A percentile compares a stretch with the other conserved stretches of the same genome.
These are phyloP conservation scores for Penicillium coffeae DNA, from an alignment of 495 filamentous ascomycete genomes.

Conservation along the genomic window DNA sequence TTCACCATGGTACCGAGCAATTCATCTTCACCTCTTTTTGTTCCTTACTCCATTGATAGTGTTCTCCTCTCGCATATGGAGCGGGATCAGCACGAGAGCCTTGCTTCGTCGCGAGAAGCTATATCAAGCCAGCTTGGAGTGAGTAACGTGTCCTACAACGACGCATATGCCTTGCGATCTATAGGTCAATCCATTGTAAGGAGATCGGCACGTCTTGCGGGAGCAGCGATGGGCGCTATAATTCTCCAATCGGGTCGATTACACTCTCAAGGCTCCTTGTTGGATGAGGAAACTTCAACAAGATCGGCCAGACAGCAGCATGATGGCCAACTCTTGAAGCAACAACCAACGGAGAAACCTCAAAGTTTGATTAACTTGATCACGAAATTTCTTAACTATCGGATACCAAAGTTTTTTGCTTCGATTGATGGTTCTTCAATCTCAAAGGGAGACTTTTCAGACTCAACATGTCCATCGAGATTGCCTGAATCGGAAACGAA, in stretches of 20 bases:
- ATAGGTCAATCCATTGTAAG: constrained; percentile 14
- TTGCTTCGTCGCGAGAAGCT: constrained; percentile 10
- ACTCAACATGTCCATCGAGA: neutral
- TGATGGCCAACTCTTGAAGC: neutral
- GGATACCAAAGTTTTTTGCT: no score
- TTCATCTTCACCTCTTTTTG: neutral
- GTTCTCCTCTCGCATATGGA: neutral
- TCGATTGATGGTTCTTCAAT: no score
- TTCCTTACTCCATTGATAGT: neutral
- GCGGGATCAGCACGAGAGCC: neutral
- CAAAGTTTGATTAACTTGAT: no score
- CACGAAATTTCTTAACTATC: no score
- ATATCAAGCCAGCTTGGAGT: neutral
- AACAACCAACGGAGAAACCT: no score
- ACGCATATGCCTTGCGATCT: constrained; percentile 11
- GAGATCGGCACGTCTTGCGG: constrained; percentile 21
- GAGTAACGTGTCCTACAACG: neutral
- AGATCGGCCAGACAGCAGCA: neutral
- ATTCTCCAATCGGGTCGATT: constrained; percentile 19
- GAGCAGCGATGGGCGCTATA: constrained; percentile 17
- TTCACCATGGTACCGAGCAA: neutral
- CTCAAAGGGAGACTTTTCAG: no score
- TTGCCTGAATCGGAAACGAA: neutral
- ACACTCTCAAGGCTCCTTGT: constrained; percentile 27
- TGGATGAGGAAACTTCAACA: neutral